Evolutionary conservation across 495 filamentous ascomycete genomes (phyloP).

Genomic region (Thermochaetoides thermophila): DNA sequence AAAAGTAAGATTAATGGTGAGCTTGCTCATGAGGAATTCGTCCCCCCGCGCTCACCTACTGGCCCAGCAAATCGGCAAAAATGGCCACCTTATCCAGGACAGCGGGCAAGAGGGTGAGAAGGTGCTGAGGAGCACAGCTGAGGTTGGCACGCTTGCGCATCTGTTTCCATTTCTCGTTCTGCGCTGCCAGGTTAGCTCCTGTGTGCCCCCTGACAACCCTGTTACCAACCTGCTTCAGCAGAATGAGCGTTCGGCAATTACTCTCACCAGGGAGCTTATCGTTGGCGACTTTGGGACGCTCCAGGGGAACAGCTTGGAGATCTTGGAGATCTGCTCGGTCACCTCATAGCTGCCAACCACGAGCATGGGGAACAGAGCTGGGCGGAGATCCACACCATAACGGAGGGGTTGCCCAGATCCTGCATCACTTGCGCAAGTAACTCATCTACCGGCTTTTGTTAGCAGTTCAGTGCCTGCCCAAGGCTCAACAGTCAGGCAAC

Average conservation of each 20-base stretch:
- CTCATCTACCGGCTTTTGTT: constrained; percentile 5
- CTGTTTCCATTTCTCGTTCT: constrained; percentile 25
- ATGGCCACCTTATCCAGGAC: constrained; percentile 24
- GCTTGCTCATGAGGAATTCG: constrained; percentile 13
- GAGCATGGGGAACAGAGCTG: constrained; percentile 17
- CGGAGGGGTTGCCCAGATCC: constrained; percentile 11
- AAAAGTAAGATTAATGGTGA: constrained; percentile 22
- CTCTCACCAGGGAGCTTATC: constrained; percentile 8
- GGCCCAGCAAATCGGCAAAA: constrained; percentile 19
- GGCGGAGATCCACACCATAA: constrained; percentile 24
- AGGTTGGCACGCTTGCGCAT: constrained; percentile 27
- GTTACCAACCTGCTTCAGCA: constrained; percentile 16
- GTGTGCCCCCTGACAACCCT: no score
- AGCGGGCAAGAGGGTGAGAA: constrained; percentile 23
- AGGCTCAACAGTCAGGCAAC: constrained; percentile 14
- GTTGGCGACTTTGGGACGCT: constrained; percentile 30
- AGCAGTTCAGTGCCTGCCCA: background rate
- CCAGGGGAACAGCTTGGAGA: constrained; percentile 25
- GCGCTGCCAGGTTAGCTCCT: background rate
- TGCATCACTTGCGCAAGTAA: constrained; percentile 11
- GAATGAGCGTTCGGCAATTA: constrained; percentile 26
- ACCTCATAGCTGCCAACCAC: constrained; percentile 30
- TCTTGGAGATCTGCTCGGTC: constrained; percentile 26
- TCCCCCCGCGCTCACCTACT: constrained; percentile 12
- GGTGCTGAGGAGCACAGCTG: constrained; percentile 28